These are phyloP conservation scores for Didymella pinodella DNA, from an alignment of 2,329 filamentous ascomycete genomes.

Conservation along the genomic window DNA sequence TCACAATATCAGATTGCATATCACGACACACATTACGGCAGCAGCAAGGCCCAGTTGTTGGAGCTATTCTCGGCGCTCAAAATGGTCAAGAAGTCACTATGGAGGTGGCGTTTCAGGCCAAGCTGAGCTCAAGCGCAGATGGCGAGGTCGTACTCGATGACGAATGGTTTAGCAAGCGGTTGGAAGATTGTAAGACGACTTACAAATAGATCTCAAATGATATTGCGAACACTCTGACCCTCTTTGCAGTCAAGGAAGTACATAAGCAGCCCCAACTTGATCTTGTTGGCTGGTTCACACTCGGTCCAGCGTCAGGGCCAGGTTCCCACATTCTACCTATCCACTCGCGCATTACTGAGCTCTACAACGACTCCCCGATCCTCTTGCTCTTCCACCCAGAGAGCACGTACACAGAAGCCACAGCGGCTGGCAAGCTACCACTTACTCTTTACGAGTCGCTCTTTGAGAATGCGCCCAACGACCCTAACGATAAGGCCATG, in stretches of 20 bases:
- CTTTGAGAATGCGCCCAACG: conserved; percentile 43
- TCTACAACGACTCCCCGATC: conserved; percentile 84
- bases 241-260: conserved; percentile 76
- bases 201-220: background rate
- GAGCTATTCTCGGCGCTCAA: conserved; percentile 89
- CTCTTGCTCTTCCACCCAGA: conserved; percentile 86
- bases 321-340: conserved; percentile 72
- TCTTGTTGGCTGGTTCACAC: conserved; percentile 91
- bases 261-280: conserved; percentile 81
- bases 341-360: conserved; percentile 76
- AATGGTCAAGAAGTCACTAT: conserved; percentile 89
- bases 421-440: conserved; percentile 81
- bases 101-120: conserved; percentile 90
- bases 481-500: conserved; percentile 52
- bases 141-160: conserved; percentile 70
- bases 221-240: background rate
- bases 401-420: conserved; percentile 58
- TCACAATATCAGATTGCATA: conserved; percentile 96
- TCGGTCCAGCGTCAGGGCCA: conserved; percentile 77
- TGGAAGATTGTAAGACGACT: conserved; percentile 80
- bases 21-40: conserved; percentile 85
- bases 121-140: conserved; percentile 56
- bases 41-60: conserved; percentile 78
- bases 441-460: conserved; percentile 88
- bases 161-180: conserved; percentile 76